Base-by-base conservation (phyloP, 176 grass and related monocot species). In the Phyllostachys edulis region DNA sequence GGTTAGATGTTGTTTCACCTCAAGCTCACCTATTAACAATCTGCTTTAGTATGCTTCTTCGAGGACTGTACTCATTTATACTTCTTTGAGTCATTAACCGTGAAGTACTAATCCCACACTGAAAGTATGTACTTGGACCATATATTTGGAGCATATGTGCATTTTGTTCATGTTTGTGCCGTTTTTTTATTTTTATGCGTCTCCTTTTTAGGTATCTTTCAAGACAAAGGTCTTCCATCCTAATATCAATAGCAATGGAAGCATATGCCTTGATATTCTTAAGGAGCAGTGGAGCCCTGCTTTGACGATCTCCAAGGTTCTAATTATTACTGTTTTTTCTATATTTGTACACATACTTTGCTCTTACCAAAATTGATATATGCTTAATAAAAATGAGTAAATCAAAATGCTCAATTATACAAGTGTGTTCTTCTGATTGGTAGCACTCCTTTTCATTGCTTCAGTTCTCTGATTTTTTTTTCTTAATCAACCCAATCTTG, bases 241-340 rank as follows among this genome's bases (percentile, higher is more conserved):
- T 7, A 90, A 90, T 87, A 90, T 90, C 80, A 90, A 90, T 56
- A 90, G 84, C 75, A 90, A 90, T 84, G 89, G 89, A 84, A 90
- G 89, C 85, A 90, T 90, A 83, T 90, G 89, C 75, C 84, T 90
- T 3, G 89, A 90, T 71, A 90, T 90, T 84, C 89, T 90, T 32
- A 90, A 90, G 82, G 89, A 90, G 52, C 89, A 90, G 69, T 90
- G 89, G 89, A 90, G 89, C 75, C 89, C 89, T 61, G 89, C 89
- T 79, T 87, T 90, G 80, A 90, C 89, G 9, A 90, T 90, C 20
- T 90, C 89, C 5, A 90, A 90, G 89, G 89, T 90, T 39, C 77
- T 67, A 34, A n/a, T 72, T 14, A 20, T 67, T 11, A 57, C 64
- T 50, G 14, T 1, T 76, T 18, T 18, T 59, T 51, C 69, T 80